Evolutionary conservation across 331 rosid species (phyloP).

Genomic region (Quercus lobata): DNA sequence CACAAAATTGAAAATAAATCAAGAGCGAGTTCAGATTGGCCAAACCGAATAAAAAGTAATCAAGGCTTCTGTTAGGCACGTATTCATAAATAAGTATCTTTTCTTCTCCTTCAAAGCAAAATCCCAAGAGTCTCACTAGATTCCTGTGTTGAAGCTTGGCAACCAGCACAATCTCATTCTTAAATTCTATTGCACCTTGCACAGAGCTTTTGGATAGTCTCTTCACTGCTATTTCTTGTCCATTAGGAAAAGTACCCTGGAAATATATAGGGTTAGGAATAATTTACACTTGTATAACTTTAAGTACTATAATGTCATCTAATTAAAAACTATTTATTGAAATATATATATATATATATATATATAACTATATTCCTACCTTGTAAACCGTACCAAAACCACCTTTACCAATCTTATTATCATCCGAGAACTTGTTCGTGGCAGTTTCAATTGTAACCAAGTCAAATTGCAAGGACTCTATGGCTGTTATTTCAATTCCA

Average conservation of each 20-base stretch:
- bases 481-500: conserved; percentile 22
- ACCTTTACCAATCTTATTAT: conserved; percentile 54
- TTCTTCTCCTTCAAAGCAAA: conserved; percentile 16
- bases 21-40: background rate
- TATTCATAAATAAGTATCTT: conserved; percentile 24
- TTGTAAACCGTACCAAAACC: conserved; percentile 63
- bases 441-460: conserved; percentile 43
- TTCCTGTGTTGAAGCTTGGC: conserved; percentile 26
- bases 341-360: too few species aligned
- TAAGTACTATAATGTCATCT: too few species aligned
- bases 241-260: conserved; percentile 13
- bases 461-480: conserved; percentile 46
- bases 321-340: too few species aligned
- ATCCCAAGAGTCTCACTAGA: conserved; percentile 20
- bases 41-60: conserved; percentile 14
- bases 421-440: conserved; percentile 43
- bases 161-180: conserved; percentile 13
- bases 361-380: conserved; percentile 15
- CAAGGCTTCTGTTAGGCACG: conserved; percentile 15
- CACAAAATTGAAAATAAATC: too few species aligned
- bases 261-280: background rate
- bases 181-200: conserved; percentile 17
- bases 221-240: conserved; percentile 16
- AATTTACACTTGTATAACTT: too few species aligned
- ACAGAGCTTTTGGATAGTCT: background rate